phyloP scores from a whole-genome alignment of 2,329 filamentous ascomycete species.

The Aaosphaeria arxii region DNA sequence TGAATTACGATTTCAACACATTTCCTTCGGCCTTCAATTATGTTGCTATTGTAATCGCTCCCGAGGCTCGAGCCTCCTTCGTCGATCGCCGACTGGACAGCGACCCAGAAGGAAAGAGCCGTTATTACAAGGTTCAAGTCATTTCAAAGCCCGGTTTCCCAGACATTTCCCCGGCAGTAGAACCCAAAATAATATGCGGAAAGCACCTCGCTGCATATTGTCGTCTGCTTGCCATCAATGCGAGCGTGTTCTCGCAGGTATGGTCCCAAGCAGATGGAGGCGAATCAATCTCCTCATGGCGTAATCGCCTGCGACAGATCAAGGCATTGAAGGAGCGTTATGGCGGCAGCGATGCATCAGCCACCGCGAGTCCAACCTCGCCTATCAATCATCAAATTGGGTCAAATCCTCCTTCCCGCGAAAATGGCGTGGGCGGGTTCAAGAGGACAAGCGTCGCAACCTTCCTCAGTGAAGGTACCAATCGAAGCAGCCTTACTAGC shows the following conservation, averaged over 20 bases:
- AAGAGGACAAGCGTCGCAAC: conserved; percentile 35
- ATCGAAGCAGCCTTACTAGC: conserved; percentile 35
- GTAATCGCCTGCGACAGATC: conserved; percentile 81
- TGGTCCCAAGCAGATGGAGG: conserved; percentile 75
- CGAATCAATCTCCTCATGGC: conserved; percentile 87
- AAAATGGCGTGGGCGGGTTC: conserved; percentile 22
- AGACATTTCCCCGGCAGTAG: conserved; percentile 83
- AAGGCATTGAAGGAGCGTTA: conserved; percentile 69
- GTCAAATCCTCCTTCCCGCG: conserved; percentile 25
- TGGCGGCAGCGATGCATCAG: conserved; percentile 11
- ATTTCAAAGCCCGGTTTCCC: conserved; percentile 87
- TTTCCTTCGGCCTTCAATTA: conserved; percentile 96
- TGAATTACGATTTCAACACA: conserved; percentile 82
- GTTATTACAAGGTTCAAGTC: conserved; percentile 86
- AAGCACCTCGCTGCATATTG: conserved; percentile 82
- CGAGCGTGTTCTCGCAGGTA: conserved; percentile 89
- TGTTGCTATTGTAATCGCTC: conserved; percentile 93
- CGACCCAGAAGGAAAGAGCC: conserved; percentile 40
- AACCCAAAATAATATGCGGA: conserved; percentile 84
- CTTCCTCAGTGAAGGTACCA: conserved; percentile 35
- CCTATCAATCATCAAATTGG: conserved; percentile 16
- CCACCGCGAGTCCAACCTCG: conserved; percentile 17
- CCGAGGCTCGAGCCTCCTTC: conserved; percentile 76
- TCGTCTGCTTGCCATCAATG: conserved; percentile 84
- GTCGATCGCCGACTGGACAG: conserved; percentile 52